These are phyloP conservation scores for Pugionium dolabratum DNA, from an alignment of 345 rosid species.

Conservation along the genomic window DNA sequence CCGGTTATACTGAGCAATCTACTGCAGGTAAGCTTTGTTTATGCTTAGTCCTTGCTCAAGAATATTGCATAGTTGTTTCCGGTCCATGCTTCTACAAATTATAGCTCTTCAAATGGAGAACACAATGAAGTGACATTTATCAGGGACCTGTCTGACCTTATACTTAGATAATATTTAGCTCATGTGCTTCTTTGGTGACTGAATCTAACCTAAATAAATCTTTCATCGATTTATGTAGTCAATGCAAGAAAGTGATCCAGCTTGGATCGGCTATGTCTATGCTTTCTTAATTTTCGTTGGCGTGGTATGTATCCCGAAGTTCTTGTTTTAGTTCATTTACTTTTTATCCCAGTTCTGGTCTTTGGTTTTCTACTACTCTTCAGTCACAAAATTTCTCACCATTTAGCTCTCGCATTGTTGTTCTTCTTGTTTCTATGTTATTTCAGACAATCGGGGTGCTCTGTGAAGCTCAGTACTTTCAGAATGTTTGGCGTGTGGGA, in stretches of 20 bases:
- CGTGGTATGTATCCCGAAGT: slow-evolving; percentile 55
- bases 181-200: slow-evolving; percentile 1
- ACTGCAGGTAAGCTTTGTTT: slow-evolving; percentile 52
- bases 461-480: slow-evolving; percentile 75
- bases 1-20: slow-evolving; percentile 79
- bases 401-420: slow-evolving; percentile 23
- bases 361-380: slow-evolving; percentile 1
- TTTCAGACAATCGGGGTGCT: slow-evolving; percentile 75
- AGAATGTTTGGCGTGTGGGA: slow-evolving; percentile 88
- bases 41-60: neutral
- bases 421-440: slow-evolving; percentile 17
- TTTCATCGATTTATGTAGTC: slow-evolving; percentile 56
- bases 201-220: neutral
- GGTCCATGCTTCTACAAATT: neutral
- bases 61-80: slow-evolving; percentile 8
- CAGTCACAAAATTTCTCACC: neutral
- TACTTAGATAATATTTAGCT: neutral
- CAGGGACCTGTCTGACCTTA: neutral
- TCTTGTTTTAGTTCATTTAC: neutral
- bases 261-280: slow-evolving; percentile 82
- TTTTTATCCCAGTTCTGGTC: neutral
- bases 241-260: slow-evolving; percentile 88
- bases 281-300: slow-evolving; percentile 83
- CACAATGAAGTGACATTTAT: neutral
- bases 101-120: neutral